Percentiles rank a stretch among this genome's conserved stretches.
Evolutionary conservation across 371 early-diverging fungal genomes (phyloP).

Genomic region (Cokeromyces recurvatus): DNA sequence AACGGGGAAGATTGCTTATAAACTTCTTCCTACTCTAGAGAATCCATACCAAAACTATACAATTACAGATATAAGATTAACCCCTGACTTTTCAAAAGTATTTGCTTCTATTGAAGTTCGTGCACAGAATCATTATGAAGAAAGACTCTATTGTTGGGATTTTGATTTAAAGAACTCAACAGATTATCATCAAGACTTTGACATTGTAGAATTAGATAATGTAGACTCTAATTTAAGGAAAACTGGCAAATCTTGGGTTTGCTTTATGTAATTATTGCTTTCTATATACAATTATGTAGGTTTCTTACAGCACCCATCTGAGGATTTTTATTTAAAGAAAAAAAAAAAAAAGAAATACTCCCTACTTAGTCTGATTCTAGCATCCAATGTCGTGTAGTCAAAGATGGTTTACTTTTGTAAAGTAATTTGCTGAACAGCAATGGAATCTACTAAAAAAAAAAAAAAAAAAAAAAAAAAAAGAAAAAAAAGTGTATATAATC

Average conservation of each 20-base stretch:
- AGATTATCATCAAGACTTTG: constrained; percentile 2
- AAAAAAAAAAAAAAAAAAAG: no score
- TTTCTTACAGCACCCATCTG: no score
- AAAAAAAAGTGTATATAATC: no score
- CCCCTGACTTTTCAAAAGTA: constrained; percentile 24
- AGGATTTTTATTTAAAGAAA: no score
- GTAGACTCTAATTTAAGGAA: constrained; percentile 6
- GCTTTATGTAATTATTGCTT: constrained; percentile 31
- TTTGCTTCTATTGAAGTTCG: constrained; percentile 34
- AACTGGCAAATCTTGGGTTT: constrained; percentile 35
- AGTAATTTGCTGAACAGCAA: no score
- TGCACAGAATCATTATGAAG: constrained; percentile 14
- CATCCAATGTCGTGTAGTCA: no score
- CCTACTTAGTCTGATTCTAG: no score
- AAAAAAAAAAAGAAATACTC: no score
- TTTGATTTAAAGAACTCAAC: constrained; percentile 7
- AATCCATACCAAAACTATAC: constrained; percentile 16
- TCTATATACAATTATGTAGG: no score
- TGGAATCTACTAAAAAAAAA: no score
- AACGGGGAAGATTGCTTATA: constrained; percentile 44
- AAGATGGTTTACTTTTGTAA: no score
- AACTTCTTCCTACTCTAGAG: constrained; percentile 31
- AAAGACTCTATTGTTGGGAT: constrained; percentile 37
- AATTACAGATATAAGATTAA: constrained; percentile 34
- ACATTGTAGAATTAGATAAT: constrained; percentile 17